Evolutionary conservation across 225 moss, liverwort and hornwort genomes (phyloP).

Genomic region (Anthoceros angustus): DNA sequence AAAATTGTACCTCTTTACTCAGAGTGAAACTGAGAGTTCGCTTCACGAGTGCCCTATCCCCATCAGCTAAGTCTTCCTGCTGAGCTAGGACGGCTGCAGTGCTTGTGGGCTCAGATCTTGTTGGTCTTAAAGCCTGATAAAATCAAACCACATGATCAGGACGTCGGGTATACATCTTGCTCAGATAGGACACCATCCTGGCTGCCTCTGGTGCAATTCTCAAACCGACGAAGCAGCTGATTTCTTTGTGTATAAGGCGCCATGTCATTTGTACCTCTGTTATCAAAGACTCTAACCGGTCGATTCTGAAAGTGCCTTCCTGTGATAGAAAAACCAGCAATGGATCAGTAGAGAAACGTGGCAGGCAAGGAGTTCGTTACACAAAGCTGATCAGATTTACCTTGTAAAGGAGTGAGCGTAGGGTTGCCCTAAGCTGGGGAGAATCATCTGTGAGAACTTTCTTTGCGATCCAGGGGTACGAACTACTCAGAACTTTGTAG

Average conservation of each 20-base stretch:
- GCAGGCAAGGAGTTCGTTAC: not conserved
- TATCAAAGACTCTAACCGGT: conserved; percentile 74
- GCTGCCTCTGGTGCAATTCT: conserved; percentile 17
- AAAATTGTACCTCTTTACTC: conserved; percentile 5
- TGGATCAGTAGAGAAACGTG: not conserved
- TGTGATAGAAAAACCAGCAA: conserved; percentile 21
- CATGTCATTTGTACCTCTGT: conserved; percentile 38
- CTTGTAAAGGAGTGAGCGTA: conserved; percentile 73
- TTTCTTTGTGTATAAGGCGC: not conserved
- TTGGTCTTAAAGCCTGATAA: conserved; percentile 27
- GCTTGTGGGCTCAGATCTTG: conserved; percentile 7
- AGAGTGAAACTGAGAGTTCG: conserved; percentile 21
- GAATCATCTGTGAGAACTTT: conserved; percentile 89
- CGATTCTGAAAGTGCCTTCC: conserved; percentile 71
- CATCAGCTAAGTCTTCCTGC: conserved; percentile 8
- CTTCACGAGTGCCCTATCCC: conserved; percentile 17
- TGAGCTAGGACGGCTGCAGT: conserved; percentile 11
- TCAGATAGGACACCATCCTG: not conserved
- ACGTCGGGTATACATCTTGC: not conserved
- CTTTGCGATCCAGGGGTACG: conserved; percentile 98
- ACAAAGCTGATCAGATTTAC: conserved; percentile 14
- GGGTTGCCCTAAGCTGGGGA: conserved; percentile 61
- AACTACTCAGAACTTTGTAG: conserved; percentile 93
- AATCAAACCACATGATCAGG: not conserved
- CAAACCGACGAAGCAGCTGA: not conserved